Conservation (phyloP, 1,139 yeast genomes). For the Lodderomyces orthopsilosis region DNA sequence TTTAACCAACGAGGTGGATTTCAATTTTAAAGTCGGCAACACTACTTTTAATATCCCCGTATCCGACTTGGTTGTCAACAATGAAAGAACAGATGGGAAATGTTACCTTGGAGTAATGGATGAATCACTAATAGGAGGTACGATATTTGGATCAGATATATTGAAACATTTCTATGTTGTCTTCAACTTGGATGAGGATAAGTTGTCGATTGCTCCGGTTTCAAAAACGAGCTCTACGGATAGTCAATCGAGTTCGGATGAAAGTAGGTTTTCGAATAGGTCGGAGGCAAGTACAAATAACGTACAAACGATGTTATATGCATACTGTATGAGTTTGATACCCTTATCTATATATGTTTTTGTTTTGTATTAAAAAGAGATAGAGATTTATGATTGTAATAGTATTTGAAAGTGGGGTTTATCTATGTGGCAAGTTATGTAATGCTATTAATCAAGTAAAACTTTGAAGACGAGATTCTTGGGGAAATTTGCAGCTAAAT, state of each 20-base stretch:
- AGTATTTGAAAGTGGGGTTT: background rate
- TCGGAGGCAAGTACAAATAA: background rate
- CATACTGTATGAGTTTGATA: conserved; percentile 6
- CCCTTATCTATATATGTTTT: conserved; percentile 5
- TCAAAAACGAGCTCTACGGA: background rate
- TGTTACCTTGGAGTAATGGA: conserved; percentile 20
- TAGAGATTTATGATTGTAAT: background rate
- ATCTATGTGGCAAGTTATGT: background rate
- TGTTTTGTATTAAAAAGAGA: conserved; percentile 4
- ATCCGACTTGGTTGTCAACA: conserved; percentile 16
- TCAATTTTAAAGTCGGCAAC: conserved; percentile 30
- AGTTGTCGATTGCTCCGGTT: conserved; percentile 7
- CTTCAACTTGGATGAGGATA: conserved; percentile 21
- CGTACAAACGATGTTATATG: background rate
- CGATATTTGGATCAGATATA: conserved; percentile 23
- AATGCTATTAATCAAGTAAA: too few relatives aligned
- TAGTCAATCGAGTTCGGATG: background rate
- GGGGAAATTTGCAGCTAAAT: background rate
- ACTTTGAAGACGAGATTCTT: too few relatives aligned
- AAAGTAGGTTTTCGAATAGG: background rate
- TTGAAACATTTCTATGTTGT: conserved; percentile 26
- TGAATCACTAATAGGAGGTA: conserved; percentile 13
- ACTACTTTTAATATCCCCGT: conserved; percentile 28
- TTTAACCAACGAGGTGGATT: conserved; percentile 9
- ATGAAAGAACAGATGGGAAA: conserved; percentile 3